Base-by-base conservation (phyloP, 2,329 filamentous ascomycete species). In the Venturia pyrina region DNA sequence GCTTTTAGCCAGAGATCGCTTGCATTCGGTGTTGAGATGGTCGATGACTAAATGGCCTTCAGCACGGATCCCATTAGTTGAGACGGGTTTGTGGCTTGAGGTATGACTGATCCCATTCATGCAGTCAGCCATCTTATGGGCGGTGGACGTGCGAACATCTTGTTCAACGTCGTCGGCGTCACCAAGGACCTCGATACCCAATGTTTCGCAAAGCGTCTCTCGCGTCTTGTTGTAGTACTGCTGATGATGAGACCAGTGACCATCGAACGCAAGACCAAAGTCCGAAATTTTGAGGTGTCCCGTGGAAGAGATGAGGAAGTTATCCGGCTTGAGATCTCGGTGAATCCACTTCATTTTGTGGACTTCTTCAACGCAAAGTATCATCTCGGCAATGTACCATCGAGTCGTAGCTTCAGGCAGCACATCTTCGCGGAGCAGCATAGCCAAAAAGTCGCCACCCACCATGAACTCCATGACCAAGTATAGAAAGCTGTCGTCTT, bases 401-500 rank as follows among this genome's bases (percentile, higher is more conserved):
- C 85, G 88, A 5, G 93, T 87, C 56, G 90, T 85, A 0, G 83
- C 80, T 75, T 98, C 95, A 65, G 86, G 86, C 1, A 99, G 81
- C 2, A 90, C 85, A 68, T 95, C 92, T 72, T 96, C 90, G 19
- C 93, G 87, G 65, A 97, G 89, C 19, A 99, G 79, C 0, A 97
- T 77, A 1, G 90, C 90, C 0, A 99, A 82, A 70, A 99, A 98
- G 74, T 99, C 93, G 0, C 95, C 93, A 0, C 93, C 95, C 1
- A 96, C 89, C 91, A 97, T 97, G 73, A 96, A 99, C 67, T 98
- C 93, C 92, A 98, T 97, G 64, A 97, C 89, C 6, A 99, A 85
- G 72, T 98, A 98, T 6, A 99, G 81, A 70, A 90, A 91, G 53
- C 85, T 83, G 44, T 84, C 80, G 74, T 98, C 95, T 75, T 98